These are phyloP conservation scores for Syncephalastrum sp. DNA, from an alignment of 371 early-diverging fungal species.

Conservation along the genomic window DNA sequence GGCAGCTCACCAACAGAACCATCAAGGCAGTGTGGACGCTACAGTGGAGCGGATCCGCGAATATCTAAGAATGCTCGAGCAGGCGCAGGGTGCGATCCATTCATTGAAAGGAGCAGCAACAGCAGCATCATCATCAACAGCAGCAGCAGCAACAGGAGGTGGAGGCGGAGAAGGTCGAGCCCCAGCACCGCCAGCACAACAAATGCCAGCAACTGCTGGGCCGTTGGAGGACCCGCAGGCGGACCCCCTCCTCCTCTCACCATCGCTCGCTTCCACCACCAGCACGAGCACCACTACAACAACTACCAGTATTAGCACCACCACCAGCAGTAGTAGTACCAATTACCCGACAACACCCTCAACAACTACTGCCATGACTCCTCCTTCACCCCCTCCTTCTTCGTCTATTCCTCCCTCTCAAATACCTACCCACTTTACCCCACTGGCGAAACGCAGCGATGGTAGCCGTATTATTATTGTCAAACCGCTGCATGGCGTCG, in stretches of 20 bases:
- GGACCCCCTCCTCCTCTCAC: background rate
- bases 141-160: background rate
- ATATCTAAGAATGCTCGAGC: conserved; percentile 35
- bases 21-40: conserved; percentile 25
- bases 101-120: conserved; percentile 2
- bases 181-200: background rate
- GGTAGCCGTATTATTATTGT: too few species aligned
- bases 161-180: background rate
- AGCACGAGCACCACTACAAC: conserved; percentile 7
- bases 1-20: conserved; percentile 23
- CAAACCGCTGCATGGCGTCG: too few species aligned
- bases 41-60: conserved; percentile 29
- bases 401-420: too few species aligned
- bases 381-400: conserved; percentile 13
- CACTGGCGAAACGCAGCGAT: too few species aligned
- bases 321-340: background rate
- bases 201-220: background rate
- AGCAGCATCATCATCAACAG: conserved; percentile 10
- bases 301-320: conserved; percentile 10
- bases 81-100: conserved; percentile 36
- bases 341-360: background rate
- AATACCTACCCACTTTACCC: too few species aligned
- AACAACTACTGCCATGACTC: background rate
- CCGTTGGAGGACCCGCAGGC: too few species aligned
- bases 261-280: conserved; percentile 6